Conservation (phyloP, 2,329 filamentous ascomycete species). For the Aspergillus ochraceus region DNA sequence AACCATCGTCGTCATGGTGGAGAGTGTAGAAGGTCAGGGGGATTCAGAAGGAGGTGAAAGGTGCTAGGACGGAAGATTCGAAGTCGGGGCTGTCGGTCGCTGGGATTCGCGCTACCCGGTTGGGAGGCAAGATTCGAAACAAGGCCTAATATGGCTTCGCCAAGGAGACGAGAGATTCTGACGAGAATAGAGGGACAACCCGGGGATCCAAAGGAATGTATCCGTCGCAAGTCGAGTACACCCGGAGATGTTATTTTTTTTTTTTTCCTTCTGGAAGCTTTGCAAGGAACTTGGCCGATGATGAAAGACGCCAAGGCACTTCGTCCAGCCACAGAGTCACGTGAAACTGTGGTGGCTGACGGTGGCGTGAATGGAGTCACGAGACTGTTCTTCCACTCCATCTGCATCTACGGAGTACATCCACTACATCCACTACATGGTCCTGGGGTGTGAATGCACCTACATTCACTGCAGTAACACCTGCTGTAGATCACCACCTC, state of each 20-base stretch:
- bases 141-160: neutral
- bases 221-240: neutral
- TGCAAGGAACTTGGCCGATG: conserved; percentile 18
- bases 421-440: too few relatives aligned
- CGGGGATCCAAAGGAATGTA: neutral
- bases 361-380: neutral
- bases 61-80: neutral
- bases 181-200: neutral
- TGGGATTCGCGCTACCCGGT: conserved; percentile 19
- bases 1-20: conserved; percentile 73
- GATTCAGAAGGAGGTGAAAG: neutral
- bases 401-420: too few relatives aligned
- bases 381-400: neutral
- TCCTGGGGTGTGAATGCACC: too few relatives aligned
- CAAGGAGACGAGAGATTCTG: neutral
- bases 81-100: conserved; percentile 3
- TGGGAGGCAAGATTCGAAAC: conserved; percentile 3
- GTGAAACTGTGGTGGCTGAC: conserved; percentile 4
- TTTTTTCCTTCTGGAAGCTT: conserved; percentile 4
- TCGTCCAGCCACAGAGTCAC: conserved; percentile 13
- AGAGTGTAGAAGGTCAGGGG: neutral
- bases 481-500: too few relatives aligned
- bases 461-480: too few relatives aligned
- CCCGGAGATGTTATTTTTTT: conserved; percentile 2
- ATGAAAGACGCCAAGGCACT: conserved; percentile 20